Conservation (phyloP, 495 filamentous ascomycete species). For the Neurospora sp. region DNA sequence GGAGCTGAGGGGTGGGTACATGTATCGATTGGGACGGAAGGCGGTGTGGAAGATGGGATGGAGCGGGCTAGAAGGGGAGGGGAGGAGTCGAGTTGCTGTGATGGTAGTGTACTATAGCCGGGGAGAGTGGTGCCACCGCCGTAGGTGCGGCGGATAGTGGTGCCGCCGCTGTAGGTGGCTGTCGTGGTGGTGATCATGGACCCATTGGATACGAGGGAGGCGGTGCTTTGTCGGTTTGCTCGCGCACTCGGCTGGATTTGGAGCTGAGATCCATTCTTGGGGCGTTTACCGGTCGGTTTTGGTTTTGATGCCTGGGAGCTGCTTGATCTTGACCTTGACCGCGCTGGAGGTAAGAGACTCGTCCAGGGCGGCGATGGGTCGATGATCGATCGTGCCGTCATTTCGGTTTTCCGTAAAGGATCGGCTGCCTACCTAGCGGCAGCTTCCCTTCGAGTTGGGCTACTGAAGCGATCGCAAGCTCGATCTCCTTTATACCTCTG, state of each 20-base stretch:
- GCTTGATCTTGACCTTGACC: background rate
- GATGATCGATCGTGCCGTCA: background rate
- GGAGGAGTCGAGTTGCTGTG: background rate
- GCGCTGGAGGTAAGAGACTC: background rate
- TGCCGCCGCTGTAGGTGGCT: background rate
- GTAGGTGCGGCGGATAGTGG: background rate
- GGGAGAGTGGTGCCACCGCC: background rate
- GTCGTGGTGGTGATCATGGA: background rate
- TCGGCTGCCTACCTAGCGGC: background rate
- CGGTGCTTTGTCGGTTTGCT: background rate
- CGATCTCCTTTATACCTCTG: background rate
- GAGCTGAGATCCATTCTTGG: background rate
- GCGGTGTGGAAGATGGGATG: background rate
- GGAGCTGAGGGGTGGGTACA: background rate
- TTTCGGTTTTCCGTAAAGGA: background rate
- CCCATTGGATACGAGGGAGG: background rate
- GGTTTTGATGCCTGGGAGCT: background rate
- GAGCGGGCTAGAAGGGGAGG: background rate
- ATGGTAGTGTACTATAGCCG: background rate
- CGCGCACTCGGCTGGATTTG: background rate
- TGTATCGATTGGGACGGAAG: background rate
- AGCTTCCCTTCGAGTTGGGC: background rate
- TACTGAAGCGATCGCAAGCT: background rate
- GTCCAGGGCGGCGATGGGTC: background rate
- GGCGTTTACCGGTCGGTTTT: background rate